Conservation (phyloP, 768 basidiomycete genomes). For the Lepiota venenata region DNA sequence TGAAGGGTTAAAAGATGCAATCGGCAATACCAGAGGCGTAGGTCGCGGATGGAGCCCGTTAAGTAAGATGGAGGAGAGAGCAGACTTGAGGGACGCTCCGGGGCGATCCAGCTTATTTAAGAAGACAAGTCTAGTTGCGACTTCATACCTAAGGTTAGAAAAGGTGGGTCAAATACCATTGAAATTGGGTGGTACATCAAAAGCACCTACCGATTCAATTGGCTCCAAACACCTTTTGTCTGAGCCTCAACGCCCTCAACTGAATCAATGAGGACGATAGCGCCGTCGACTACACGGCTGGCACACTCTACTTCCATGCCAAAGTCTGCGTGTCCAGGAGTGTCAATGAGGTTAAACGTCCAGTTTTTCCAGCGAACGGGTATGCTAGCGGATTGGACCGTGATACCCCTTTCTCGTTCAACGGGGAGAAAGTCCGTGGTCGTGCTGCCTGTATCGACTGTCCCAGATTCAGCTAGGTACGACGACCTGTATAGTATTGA, state of each 20-base stretch:
- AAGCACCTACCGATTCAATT: slow-evolving; percentile 69
- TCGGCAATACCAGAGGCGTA: slow-evolving; percentile 63
- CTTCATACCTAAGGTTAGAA: slow-evolving; percentile 59
- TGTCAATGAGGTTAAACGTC: slow-evolving; percentile 87
- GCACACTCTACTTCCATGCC: slow-evolving; percentile 98
- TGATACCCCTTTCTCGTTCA: slow-evolving; percentile 88
- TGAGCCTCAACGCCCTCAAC: slow-evolving; percentile 92
- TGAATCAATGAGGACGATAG: slow-evolving; percentile 84
- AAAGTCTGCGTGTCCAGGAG: slow-evolving; percentile 91
- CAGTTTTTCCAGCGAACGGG: slow-evolving; percentile 83
- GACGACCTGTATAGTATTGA: slow-evolving; percentile 77
- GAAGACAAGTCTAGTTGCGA: slow-evolving; percentile 74
- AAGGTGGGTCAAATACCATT: background rate
- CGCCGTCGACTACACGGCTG: slow-evolving; percentile 86
- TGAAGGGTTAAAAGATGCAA: slow-evolving; percentile 68
- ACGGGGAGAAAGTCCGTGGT: slow-evolving; percentile 89
- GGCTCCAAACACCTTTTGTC: slow-evolving; percentile 86
- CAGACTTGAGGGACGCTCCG: slow-evolving; percentile 75
- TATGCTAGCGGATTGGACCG: slow-evolving; percentile 90
- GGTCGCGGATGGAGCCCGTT: slow-evolving; percentile 77
- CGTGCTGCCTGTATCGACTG: slow-evolving; percentile 88
- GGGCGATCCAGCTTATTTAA: slow-evolving; percentile 88
- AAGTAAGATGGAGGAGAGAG: slow-evolving; percentile 67
- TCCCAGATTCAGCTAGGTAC: slow-evolving; percentile 70
- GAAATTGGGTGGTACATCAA: slow-evolving; percentile 25